Conservation (phyloP, 192 early-diverging fungal genomes). For the Podochytrium sp. region DNA sequence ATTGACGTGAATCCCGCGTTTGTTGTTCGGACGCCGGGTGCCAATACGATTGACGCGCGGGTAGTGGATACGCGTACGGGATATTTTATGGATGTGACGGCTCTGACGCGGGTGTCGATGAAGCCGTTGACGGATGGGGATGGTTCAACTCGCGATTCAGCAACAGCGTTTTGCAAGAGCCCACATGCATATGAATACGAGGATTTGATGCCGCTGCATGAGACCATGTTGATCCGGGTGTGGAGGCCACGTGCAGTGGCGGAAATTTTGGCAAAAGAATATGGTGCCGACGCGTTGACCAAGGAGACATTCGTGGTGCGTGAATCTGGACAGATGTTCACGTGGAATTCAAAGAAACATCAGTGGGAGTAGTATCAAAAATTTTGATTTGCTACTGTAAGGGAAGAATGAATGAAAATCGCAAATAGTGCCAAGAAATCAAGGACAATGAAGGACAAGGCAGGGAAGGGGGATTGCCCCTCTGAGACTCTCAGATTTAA, state of each 20-base stretch:
- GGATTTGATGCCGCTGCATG: conserved; percentile 18
- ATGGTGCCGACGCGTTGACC: neutral
- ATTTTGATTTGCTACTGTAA: too few relatives aligned
- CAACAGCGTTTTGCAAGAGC: neutral
- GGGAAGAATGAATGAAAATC: too few relatives aligned
- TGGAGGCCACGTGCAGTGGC: conserved; percentile 4
- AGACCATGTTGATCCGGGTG: conserved; percentile 8
- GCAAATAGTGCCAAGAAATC: too few relatives aligned
- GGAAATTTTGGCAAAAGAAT: neutral
- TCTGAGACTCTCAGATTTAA: too few relatives aligned
- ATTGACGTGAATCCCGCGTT: conserved; percentile 10
- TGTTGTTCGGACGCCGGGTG: conserved; percentile 10
- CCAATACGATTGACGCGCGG: conserved; percentile 45
- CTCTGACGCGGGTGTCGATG: conserved; percentile 13
- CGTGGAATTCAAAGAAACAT: too few relatives aligned
- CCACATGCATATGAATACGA: conserved; percentile 3
- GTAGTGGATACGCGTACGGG: conserved; percentile 44
- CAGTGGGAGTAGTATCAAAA: too few relatives aligned
- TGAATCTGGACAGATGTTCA: too few relatives aligned
- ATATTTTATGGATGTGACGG: conserved; percentile 43
- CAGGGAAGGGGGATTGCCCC: too few relatives aligned
- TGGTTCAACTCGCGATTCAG: too few relatives aligned
- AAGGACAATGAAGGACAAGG: too few relatives aligned
- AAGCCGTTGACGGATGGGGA: neutral
- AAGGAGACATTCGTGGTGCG: too few relatives aligned